phyloP scores from a whole-genome alignment of 2,329 filamentous ascomycete genomes.

The Emergomyces pasteurianus region DNA sequence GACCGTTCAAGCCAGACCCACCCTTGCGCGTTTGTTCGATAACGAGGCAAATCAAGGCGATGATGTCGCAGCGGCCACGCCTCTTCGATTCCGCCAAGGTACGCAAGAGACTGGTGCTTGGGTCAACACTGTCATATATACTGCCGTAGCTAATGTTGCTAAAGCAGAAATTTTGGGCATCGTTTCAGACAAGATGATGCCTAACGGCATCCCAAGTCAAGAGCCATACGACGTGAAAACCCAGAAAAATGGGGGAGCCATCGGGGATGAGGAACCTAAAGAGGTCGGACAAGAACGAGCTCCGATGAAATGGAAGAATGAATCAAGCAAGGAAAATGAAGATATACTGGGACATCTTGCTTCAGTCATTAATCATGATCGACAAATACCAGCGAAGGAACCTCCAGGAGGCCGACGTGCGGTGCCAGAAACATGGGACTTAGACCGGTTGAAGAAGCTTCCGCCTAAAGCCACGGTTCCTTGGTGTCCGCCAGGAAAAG shows the following conservation, averaged over 20 bases:
- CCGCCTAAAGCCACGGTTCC: neutral
- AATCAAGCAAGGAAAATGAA: neutral
- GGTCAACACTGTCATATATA: neutral
- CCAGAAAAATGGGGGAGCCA: neutral
- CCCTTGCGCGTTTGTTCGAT: neutral
- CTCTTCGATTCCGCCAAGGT: neutral
- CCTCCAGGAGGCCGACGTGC: neutral
- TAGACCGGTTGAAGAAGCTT: neutral
- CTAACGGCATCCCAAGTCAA: neutral
- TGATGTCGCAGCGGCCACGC: neutral
- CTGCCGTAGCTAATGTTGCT: neutral
- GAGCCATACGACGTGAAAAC: neutral
- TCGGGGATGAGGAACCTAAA: neutral
- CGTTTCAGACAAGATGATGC: neutral
- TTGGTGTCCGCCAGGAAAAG: neutral
- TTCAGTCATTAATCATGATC: neutral
- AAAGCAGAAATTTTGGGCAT: neutral
- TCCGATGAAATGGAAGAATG: neutral
- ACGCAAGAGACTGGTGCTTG: neutral
- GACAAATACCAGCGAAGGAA: neutral
- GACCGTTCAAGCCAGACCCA: neutral
- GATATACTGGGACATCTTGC: neutral
- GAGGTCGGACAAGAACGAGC: neutral
- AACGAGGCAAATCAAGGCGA: neutral
- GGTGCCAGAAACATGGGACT: neutral